Percentiles rank a stretch among this genome's conserved stretches.
Conservation (phyloP, 2,329 filamentous ascomycete species). For the Aspergillus ochraceus region DNA sequence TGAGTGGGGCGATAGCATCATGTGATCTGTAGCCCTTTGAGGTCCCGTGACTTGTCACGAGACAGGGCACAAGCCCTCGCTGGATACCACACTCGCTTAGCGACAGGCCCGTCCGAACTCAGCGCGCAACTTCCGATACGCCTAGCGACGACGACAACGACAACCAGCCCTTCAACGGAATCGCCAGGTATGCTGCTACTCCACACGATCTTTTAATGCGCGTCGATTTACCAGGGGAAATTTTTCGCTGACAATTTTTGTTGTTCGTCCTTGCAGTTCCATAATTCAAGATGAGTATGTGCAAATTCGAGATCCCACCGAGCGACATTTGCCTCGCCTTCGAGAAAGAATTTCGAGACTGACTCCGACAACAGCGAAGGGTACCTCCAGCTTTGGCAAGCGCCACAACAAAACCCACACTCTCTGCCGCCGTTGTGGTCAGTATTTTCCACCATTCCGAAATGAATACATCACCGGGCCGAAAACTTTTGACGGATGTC, state of each 20-base stretch:
- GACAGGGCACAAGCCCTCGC: slow-evolving; percentile 34
- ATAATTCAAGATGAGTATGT: slow-evolving; percentile 62
- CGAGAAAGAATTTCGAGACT: slow-evolving; percentile 38
- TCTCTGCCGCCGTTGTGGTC: slow-evolving; percentile 97
- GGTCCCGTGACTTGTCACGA: slow-evolving; percentile 20
- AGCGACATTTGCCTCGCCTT: slow-evolving; percentile 21
- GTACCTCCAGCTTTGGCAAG: slow-evolving; percentile 71
- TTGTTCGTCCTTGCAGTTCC: slow-evolving; percentile 36
- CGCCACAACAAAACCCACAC: slow-evolving; percentile 99
- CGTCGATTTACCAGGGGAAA: slow-evolving; percentile 1
- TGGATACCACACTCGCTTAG: slow-evolving; percentile 45
- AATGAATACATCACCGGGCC: slow-evolving; percentile 7
- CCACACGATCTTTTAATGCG: slow-evolving; percentile 8
- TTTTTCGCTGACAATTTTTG: slow-evolving; percentile 25
- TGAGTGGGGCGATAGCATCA: neutral
- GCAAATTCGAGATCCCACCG: slow-evolving; percentile 26
- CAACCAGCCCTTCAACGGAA: slow-evolving; percentile 49
- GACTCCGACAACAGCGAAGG: slow-evolving; percentile 61
- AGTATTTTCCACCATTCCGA: slow-evolving; percentile 49
- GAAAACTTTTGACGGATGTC: slow-evolving; percentile 16
- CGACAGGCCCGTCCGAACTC: slow-evolving; percentile 32
- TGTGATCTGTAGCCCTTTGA: slow-evolving; percentile 6
- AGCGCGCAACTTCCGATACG: slow-evolving; percentile 41
- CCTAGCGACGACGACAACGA: slow-evolving; percentile 47
- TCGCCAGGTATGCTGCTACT: slow-evolving; percentile 40